These are phyloP conservation scores for Xanthoceras sorbifolium DNA, from an alignment of 345 rosid genomes.

Conservation along the genomic window DNA sequence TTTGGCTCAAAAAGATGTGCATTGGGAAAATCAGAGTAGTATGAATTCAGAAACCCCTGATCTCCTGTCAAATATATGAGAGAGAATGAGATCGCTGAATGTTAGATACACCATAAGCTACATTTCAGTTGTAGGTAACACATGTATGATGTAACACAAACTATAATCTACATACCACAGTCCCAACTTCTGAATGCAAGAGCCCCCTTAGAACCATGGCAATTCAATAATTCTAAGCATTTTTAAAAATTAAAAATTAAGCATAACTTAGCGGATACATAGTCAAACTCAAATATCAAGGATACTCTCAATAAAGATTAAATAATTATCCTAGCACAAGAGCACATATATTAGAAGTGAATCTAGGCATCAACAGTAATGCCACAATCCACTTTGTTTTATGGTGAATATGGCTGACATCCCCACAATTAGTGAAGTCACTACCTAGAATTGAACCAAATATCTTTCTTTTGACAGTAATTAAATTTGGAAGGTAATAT, in stretches of 20 bases:
- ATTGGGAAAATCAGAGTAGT: constrained; percentile 73
- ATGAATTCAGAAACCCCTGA: constrained; percentile 90
- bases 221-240: not conserved
- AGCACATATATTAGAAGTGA: not conserved
- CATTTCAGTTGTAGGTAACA: not conserved
- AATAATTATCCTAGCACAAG: not conserved
- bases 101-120: not conserved
- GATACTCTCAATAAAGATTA: not conserved
- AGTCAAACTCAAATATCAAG: not conserved
- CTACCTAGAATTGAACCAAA: not conserved
- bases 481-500: not conserved
- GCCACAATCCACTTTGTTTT: not conserved
- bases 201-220: not conserved
- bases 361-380: not conserved
- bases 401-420: not conserved
- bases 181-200: not conserved
- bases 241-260: too few relatives aligned
- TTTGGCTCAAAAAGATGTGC: constrained; percentile 86
- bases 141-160: not conserved
- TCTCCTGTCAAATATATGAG: constrained; percentile 58
- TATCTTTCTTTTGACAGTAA: not conserved
- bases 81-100: not conserved
- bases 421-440: not conserved
- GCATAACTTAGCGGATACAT: not conserved
- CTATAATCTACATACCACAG: not conserved